phyloP scores from a whole-genome alignment of 257 asterid genomes.

The Penstemon barbatus region DNA sequence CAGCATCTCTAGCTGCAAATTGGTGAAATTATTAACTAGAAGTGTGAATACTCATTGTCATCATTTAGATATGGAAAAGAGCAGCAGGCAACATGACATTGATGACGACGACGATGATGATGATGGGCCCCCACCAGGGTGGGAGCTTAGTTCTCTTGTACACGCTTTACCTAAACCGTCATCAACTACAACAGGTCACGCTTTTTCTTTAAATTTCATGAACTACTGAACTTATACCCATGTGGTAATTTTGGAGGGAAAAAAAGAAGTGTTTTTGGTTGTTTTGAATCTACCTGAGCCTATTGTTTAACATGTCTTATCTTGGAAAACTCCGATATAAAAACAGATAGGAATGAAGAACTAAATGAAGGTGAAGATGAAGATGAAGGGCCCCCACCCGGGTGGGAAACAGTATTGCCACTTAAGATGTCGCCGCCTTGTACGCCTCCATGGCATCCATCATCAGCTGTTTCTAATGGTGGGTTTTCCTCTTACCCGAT shows the following conservation, averaged over 20 bases:
- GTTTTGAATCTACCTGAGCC: conserved; percentile 12
- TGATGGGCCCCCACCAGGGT: conserved; percentile 68
- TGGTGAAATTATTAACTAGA: conserved; percentile 27
- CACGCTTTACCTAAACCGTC: conserved; percentile 38
- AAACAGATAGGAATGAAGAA: conserved; percentile 43
- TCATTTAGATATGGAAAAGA: conserved; percentile 48
- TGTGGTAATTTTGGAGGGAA: background rate
- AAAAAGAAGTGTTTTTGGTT: background rate
- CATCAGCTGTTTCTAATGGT: conserved; percentile 46
- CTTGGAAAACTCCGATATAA: conserved; percentile 37
- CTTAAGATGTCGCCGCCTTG: conserved; percentile 37
- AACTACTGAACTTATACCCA: conserved; percentile 7
- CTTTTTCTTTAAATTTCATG: conserved; percentile 22
- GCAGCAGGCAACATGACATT: conserved; percentile 37
- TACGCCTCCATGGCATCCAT: conserved; percentile 39
- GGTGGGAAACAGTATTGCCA: conserved; percentile 54
- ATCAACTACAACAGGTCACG: conserved; percentile 37
- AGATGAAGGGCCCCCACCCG: conserved; percentile 74
- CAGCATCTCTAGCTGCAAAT: background rate
- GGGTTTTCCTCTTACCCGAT: conserved; percentile 23
- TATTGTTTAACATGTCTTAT: conserved; percentile 30
- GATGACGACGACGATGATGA: conserved; percentile 59
- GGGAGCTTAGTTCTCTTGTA: conserved; percentile 46
- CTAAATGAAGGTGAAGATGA: conserved; percentile 29
- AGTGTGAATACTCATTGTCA: conserved; percentile 31